phyloP scores from a whole-genome alignment of 2,329 filamentous ascomycete genomes.

The Colletotrichum sp. region DNA sequence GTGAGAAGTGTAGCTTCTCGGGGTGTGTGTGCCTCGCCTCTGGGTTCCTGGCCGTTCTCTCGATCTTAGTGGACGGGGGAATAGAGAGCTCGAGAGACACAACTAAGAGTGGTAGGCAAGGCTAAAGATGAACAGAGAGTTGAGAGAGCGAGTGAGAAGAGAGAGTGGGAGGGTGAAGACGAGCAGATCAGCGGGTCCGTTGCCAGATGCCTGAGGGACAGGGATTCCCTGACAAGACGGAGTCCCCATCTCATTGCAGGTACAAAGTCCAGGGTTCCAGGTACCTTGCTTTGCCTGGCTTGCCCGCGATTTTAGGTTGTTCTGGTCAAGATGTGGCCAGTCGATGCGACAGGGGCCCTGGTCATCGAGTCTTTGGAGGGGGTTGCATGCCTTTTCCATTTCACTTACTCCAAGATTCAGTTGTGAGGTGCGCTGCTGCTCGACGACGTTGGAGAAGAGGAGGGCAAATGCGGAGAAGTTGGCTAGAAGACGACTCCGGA shows the following conservation, averaged over 20 bases:
- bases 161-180: constrained; percentile 16
- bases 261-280: constrained; percentile 6
- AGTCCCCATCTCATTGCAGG: constrained; percentile 11
- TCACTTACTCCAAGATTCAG: not conserved
- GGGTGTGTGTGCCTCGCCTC: constrained; percentile 16
- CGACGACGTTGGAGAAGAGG: constrained; percentile 9
- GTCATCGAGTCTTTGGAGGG: constrained; percentile 9
- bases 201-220: constrained; percentile 16
- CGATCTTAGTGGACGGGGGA: constrained; percentile 13
- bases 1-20: not conserved
- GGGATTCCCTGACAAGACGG: constrained; percentile 2
- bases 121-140: not conserved
- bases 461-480: constrained; percentile 3
- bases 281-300: constrained; percentile 15
- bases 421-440: not conserved
- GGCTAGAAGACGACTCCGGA: not conserved
- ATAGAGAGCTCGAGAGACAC: constrained; percentile 3
- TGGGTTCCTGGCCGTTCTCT: not conserved
- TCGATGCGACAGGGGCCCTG: constrained; percentile 10
- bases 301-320: constrained; percentile 22
- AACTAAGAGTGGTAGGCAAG: constrained; percentile 7
- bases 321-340: constrained; percentile 16
- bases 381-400: not conserved
- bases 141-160: constrained; percentile 4
- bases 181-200: constrained; percentile 22